Base-by-base conservation (phyloP, 75 land plant species). In the Ceratopteris richardii region DNA sequence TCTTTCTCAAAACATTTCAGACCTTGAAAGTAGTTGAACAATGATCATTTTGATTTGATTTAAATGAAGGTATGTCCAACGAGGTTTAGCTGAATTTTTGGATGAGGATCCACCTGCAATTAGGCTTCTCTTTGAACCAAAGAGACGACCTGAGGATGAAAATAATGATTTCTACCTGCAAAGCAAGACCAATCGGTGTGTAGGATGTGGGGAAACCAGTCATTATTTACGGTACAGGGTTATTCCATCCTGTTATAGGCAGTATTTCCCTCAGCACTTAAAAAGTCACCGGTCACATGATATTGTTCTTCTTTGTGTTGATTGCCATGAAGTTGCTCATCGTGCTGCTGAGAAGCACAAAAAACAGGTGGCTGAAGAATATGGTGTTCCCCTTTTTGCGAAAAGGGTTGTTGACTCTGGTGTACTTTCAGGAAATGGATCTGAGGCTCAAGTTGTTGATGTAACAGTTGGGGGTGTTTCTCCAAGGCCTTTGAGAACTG, bases 221-320 rank as follows among this genome's bases (percentile, higher is more conserved):
- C 99, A 95, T 68, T 95, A 95, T 52, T 65, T 95, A 37, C 87
- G 96, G 3, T 95, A 95, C 61, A 66, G 97, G 29, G 78, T 95
- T 13, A 90, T 95, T 41, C 99, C 99, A 12, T 95, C 99, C 44
- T 95, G 99, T 69, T 95, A 95, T 66, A 77, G 99, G 57, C 68
- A 86, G 56, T 87, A 95, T 52, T 95, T 95, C 56, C 99, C 99
- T 16, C 97, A 95, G 76, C 90, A 95, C 64, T 65, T 95, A 55
- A 95, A 95, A 70, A 95, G 99, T 51, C 99, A 95, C 64, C 72
- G 99, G 24, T 95, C 99, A 41, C 99, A 95, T 79, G 99, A 95
- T 66, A 95, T 95, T 64, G 99, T 95, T 59, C 80, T 95, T 12
- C 79, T 95, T 24, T 95, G 99, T 80, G 96, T 95, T 54, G 97